Base-by-base conservation (phyloP, 306 rosid species). In the Astragalus membranaceus region DNA sequence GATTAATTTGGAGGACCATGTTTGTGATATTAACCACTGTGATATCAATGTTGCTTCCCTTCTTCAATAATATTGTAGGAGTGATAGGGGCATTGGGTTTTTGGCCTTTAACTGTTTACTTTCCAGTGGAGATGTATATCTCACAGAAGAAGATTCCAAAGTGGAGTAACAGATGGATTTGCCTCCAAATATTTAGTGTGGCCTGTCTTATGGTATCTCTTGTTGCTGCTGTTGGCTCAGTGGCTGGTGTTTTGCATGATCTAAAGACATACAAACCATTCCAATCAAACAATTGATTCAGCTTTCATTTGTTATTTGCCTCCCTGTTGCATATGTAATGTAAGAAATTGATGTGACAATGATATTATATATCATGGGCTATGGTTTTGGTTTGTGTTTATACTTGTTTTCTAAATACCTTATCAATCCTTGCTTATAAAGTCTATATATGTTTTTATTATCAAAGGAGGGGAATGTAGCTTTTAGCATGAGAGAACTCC, bases 61-160 rank as follows among this genome's bases (percentile, higher is more conserved):
- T 92, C 78, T 89, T 92, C 73, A 91, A 91, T 67, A 93, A 87
- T 68, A 64, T 91, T 4, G 88, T 84, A 9, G 97, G 93, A 58
- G 82, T 91, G n/a, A 83, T 91, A 20, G 97, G 97, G 5, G 93
- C 97, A 20, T 37, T 88, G 57, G 91, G 91, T 16, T 88, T 88
- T 75, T 91, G 96, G 96, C 97, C 97, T 13, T 78, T 88, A 13
- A 87, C 90, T 0, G 96, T 90, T 1, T 85, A 84, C 70, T 85
- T 90, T 69, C 97, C 97, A 0, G 87, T 91, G 70, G 84, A 82
- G 79, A 91, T 91, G 96, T 87, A 91, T 56, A 84, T 88, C 23
- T 61, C 73, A 7, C 91, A 88, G 77, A 91, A 74, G 93, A 88
- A 58, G 58, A 82, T 91, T 17, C 82, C 82, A 12, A 91, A 79